phyloP scores from a whole-genome alignment of 164 flowering plant species.

The Warburgia ugandensis region DNA sequence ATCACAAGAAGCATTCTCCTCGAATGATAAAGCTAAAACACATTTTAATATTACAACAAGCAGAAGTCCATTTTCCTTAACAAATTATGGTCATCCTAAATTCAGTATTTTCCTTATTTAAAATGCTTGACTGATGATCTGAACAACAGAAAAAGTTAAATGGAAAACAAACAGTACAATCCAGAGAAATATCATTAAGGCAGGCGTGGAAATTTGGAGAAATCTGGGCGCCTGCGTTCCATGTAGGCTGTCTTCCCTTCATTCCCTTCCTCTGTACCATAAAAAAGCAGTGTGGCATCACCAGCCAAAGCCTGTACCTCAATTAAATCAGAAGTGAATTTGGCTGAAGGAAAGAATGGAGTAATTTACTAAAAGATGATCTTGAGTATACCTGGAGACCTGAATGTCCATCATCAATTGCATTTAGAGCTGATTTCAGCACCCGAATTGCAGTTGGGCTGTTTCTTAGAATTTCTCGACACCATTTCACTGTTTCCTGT shows the following conservation, averaged over 20 bases:
- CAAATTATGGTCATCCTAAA: too few species aligned
- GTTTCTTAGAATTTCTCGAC: conserved; percentile 81
- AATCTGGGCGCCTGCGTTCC: conserved; percentile 67
- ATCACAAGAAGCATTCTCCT: too few species aligned
- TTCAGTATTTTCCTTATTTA: too few species aligned
- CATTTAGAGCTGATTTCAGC: conserved; percentile 82
- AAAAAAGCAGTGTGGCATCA: conserved; percentile 77
- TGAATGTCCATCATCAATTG: conserved; percentile 96
- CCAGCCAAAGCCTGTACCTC: conserved; percentile 60
- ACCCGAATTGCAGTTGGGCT: conserved; percentile 92
- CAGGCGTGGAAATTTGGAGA: conserved; percentile 63
- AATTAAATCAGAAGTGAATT: neutral
- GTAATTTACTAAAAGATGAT: too few species aligned
- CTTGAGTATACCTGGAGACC: conserved; percentile 98
- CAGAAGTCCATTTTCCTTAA: too few species aligned
- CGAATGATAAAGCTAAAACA: too few species aligned
- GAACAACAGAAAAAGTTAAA: too few species aligned
- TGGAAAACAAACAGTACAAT: too few species aligned
- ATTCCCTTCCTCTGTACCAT: conserved; percentile 84
- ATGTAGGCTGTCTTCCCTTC: conserved; percentile 82
- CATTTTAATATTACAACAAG: too few species aligned
- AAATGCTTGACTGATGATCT: too few species aligned
- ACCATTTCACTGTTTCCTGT: conserved; percentile 86
- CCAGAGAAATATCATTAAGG: conserved; percentile 54
- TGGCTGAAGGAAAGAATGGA: too few species aligned